Evolutionary conservation across 2,329 filamentous ascomycete genomes (phyloP).

Genomic region (Didymellaceae sp.): DNA sequence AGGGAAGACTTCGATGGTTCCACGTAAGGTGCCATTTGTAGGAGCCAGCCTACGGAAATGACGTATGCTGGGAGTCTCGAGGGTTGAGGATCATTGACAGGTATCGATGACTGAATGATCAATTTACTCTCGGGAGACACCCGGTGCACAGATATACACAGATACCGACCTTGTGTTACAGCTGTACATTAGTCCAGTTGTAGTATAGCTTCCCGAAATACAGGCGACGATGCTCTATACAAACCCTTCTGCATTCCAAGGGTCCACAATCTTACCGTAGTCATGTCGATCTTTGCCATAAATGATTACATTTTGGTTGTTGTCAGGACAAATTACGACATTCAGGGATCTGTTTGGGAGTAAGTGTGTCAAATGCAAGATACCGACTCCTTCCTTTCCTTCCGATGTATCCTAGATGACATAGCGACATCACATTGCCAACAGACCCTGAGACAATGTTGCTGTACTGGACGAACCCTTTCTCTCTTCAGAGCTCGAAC

Average conservation of each 20-base stretch:
- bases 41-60: neutral
- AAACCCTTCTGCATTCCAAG: slow-evolving; percentile 13
- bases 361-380: slow-evolving; percentile 11
- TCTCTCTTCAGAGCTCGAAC: slow-evolving; percentile 1
- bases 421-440: slow-evolving; percentile 17
- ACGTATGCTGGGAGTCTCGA: neutral
- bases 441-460: slow-evolving; percentile 12
- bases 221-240: neutral
- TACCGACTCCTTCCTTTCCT: slow-evolving; percentile 13
- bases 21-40: neutral
- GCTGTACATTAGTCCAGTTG: neutral
- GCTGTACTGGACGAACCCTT: slow-evolving; percentile 6
- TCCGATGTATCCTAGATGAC: slow-evolving; percentile 19
- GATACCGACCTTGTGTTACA: slow-evolving; percentile 10
- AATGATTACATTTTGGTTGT: slow-evolving; percentile 5
- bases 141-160: slow-evolving; percentile 5
- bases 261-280: slow-evolving; percentile 13
- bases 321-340: slow-evolving; percentile 9
- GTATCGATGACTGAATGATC: neutral
- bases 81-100: neutral
- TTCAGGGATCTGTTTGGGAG: neutral
- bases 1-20: neutral
- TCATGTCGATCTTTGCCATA: slow-evolving; percentile 2
- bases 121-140: slow-evolving; percentile 8
- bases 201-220: slow-evolving; percentile 3